Evolutionary conservation across 1,284 basidiomycete genomes (phyloP).

Genomic region (Irpex sp.): DNA sequence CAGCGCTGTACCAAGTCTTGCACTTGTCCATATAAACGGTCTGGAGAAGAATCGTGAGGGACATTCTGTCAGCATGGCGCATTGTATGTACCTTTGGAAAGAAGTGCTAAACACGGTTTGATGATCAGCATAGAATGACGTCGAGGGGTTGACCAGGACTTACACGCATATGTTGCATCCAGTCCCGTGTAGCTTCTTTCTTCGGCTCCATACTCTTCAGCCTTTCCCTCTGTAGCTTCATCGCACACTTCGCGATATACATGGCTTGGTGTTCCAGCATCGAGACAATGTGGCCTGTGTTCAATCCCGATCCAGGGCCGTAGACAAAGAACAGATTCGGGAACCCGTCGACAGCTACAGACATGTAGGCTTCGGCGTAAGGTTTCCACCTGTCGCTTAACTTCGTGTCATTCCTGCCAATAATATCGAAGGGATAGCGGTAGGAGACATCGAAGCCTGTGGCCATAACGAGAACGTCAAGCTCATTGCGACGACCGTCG

Average conservation of each 20-base stretch:
- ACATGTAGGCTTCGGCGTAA: slow-evolving; percentile 63
- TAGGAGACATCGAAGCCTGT: slow-evolving; percentile 59
- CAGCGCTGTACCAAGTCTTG: slow-evolving; percentile 74
- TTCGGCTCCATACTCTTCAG: slow-evolving; percentile 67
- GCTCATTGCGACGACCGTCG: slow-evolving; percentile 60
- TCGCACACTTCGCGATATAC: slow-evolving; percentile 57
- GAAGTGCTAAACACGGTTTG: slow-evolving; percentile 40
- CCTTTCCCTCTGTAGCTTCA: slow-evolving; percentile 67
- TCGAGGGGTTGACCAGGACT: slow-evolving; percentile 2
- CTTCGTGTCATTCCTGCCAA: slow-evolving; percentile 56
- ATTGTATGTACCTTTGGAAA: slow-evolving; percentile 49
- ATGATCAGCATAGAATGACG: background rate
- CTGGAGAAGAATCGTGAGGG: slow-evolving; percentile 34
- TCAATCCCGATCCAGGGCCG: slow-evolving; percentile 64
- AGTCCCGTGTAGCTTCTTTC: slow-evolving; percentile 63
- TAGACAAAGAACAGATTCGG: slow-evolving; percentile 67
- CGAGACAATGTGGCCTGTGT: slow-evolving; percentile 60
- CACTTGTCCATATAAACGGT: slow-evolving; percentile 69
- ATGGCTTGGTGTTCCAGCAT: slow-evolving; percentile 63
- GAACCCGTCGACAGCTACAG: slow-evolving; percentile 63
- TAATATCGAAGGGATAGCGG: slow-evolving; percentile 57
- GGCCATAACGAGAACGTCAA: slow-evolving; percentile 58
- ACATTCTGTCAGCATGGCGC: background rate
- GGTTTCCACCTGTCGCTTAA: slow-evolving; percentile 59
- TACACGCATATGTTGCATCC: slow-evolving; percentile 60